Base-by-base conservation (phyloP, 441 rosid species). In the Mallotus japonicus region DNA sequence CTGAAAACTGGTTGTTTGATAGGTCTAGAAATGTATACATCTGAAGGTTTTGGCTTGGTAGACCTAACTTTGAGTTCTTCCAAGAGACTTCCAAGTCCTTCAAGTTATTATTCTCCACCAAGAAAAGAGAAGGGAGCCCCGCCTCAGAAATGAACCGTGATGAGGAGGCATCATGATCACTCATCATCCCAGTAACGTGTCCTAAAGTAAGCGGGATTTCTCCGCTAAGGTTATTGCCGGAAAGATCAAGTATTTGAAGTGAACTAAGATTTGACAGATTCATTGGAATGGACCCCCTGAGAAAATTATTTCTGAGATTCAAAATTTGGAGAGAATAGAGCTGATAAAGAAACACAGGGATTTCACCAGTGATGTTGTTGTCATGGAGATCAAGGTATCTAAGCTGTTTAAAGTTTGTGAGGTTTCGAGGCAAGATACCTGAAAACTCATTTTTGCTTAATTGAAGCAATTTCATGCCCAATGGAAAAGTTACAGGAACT, bases 321-420 rank as follows among this genome's bases (percentile, higher is more conserved):
- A 85, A 76, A 0, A 83, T 65, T 53, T 69, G 77, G 63, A 86
- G 77, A 42, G 78, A 50, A 9, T 76, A 71, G 14, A 81, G n/a
- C 32, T 67, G 76, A 51, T 76, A 75, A 68, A 81, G 49, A 0
- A 65, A 60, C 22, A 28, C 24, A 2, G 86, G 83, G 24, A 87
- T 77, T 28, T 78, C 70, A 65, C 86, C 85, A 0, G 70, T 68
- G 44, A 86, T 78, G 32, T 66, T 76, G 75, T 81, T 86, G 76
- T 72, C 81, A 13, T 84, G 84, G 61, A 86, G 83, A 28, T 84
- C 86, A 77, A 86, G 84, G 64, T 73, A 79, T 20, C 32, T 17
- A n/a, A 86, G 81, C 28, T 3, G 44, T 42, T 54, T 61, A 50
- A 81, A 72, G 7, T 65, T 57, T 20, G 42, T 57, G 0, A 76